phyloP scores from a whole-genome alignment of 441 rosid species.

The Sinapis alba region DNA sequence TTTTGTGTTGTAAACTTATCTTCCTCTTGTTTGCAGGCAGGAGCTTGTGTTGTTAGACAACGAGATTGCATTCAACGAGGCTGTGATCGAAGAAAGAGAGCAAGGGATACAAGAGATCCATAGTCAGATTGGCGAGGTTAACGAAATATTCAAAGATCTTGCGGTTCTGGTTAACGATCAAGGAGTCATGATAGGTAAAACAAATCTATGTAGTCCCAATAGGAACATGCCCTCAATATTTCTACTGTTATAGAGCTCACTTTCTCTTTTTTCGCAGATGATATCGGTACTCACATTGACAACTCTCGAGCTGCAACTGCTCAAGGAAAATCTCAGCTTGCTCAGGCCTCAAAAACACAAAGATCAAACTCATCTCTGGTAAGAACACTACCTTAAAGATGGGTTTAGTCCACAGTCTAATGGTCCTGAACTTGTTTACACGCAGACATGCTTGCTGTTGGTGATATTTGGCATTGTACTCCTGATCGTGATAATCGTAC shows the following conservation, averaged over 20 bases:
- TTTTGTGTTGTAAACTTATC: neutral
- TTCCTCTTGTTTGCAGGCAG: constrained; percentile 54
- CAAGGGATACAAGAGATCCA: constrained; percentile 92
- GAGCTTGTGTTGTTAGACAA: constrained; percentile 83
- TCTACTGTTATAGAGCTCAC: neutral
- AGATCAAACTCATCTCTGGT: constrained; percentile 96
- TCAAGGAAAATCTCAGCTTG: constrained; percentile 39
- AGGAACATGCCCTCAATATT: neutral
- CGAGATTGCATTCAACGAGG: constrained; percentile 86
- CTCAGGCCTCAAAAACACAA: constrained; percentile 80
- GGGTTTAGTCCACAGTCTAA: neutral
- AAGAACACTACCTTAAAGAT: constrained; percentile 14
- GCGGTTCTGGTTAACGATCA: constrained; percentile 93
- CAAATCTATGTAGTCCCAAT: neutral
- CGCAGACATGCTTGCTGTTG: constrained; percentile 92
- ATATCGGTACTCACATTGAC: constrained; percentile 77
- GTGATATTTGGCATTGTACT: constrained; percentile 97
- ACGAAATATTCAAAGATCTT: constrained; percentile 88
- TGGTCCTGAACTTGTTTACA: constrained; percentile 49
- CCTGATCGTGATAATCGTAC: constrained; percentile 82
- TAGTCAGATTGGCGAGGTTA: constrained; percentile 91
- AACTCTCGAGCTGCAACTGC: constrained; percentile 80
- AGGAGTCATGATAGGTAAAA: constrained; percentile 80
- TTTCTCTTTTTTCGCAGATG: constrained; percentile 54
- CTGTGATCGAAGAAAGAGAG: constrained; percentile 90